A percentile compares a stretch with the other conserved stretches of the same genome.
These are phyloP conservation scores for Aquilaria malaccensis DNA, from an alignment of 345 rosid genomes.

Conservation along the genomic window DNA sequence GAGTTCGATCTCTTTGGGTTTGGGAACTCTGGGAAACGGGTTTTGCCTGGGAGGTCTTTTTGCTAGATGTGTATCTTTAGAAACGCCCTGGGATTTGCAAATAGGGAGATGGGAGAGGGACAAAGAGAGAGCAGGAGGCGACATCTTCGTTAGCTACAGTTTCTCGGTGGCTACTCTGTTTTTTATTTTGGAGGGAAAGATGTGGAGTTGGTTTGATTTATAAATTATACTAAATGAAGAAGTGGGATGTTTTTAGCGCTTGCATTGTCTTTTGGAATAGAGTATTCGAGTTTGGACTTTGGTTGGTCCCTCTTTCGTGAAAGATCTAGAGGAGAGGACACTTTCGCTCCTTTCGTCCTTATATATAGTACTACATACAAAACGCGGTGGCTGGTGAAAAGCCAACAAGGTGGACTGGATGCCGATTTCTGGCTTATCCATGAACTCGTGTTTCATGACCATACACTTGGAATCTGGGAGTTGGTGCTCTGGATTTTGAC, in stretches of 20 bases:
- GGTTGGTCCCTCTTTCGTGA: slow-evolving; percentile 5
- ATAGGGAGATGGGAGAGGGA: slow-evolving; percentile 31
- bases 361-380: not conserved
- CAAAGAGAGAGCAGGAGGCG: slow-evolving; percentile 34
- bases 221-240: slow-evolving; percentile 6
- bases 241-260: slow-evolving; percentile 16
- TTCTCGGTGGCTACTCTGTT: not conserved
- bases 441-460: not conserved
- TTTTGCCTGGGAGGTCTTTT: slow-evolving; percentile 20
- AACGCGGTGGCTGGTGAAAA: not conserved
- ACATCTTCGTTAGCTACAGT: slow-evolving; percentile 18
- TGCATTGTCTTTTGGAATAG: slow-evolving; percentile 5
- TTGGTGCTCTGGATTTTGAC: not conserved
- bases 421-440: too few relatives aligned
- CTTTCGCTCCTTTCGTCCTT: not conserved
- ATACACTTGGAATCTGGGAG: slow-evolving; percentile 8
- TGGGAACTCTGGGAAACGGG: slow-evolving; percentile 19
- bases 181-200: slow-evolving; percentile 3
- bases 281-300: not conserved
- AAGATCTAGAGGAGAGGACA: slow-evolving; percentile 9
- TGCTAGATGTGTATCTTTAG: slow-evolving; percentile 21
- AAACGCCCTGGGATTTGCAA: slow-evolving; percentile 34
- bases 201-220: not conserved
- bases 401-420: not conserved
- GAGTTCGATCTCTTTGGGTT: slow-evolving; percentile 16